phyloP scores from a whole-genome alignment of 2,329 filamentous ascomycete species.

The Gaeumannomyces tritici region DNA sequence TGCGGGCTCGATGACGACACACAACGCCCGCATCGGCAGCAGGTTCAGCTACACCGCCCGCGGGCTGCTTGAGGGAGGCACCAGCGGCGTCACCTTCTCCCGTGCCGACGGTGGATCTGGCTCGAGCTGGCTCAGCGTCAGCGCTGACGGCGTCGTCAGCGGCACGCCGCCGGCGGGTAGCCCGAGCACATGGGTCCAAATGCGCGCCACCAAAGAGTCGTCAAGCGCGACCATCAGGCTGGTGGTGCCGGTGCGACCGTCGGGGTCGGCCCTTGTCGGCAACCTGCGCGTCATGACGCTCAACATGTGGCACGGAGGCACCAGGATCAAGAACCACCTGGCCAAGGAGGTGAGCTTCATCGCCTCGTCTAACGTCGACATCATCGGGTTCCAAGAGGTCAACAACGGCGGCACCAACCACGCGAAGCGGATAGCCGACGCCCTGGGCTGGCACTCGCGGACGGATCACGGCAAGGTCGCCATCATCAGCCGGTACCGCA shows the following conservation, averaged over 20 bases:
- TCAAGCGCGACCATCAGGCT: slow-evolving; percentile 14
- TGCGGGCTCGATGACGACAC: slow-evolving; percentile 17
- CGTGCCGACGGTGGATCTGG: slow-evolving; percentile 10
- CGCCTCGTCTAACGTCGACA: slow-evolving; percentile 18
- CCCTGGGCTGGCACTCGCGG: slow-evolving; percentile 25
- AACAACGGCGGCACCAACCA: slow-evolving; percentile 13
- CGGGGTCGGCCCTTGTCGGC: slow-evolving; percentile 19
- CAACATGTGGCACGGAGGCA: slow-evolving; percentile 30
- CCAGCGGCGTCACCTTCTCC: slow-evolving; percentile 16
- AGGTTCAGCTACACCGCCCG: slow-evolving; percentile 19
- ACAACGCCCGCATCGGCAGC: slow-evolving; percentile 25
- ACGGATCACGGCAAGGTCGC: slow-evolving; percentile 22
- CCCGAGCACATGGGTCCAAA: slow-evolving; percentile 17
- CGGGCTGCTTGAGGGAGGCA: slow-evolving; percentile 21
- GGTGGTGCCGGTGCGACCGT: slow-evolving; percentile 20
- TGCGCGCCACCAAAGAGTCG: slow-evolving; percentile 12
- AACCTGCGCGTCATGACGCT: slow-evolving; percentile 24
- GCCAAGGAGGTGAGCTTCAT: slow-evolving; percentile 28
- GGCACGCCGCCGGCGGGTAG: slow-evolving; percentile 19
- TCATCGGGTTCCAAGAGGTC: slow-evolving; percentile 28
- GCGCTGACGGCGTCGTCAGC: slow-evolving; percentile 21
- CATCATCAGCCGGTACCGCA: slow-evolving; percentile 29
- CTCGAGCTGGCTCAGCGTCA: slow-evolving; percentile 22
- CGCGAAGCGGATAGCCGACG: slow-evolving; percentile 22
- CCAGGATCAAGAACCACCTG: slow-evolving; percentile 23